A percentile compares a stretch with the other conserved stretches of the same genome.
Evolutionary conservation across 257 asterid genomes (phyloP).

Genomic region (Sherardia arvensis): DNA sequence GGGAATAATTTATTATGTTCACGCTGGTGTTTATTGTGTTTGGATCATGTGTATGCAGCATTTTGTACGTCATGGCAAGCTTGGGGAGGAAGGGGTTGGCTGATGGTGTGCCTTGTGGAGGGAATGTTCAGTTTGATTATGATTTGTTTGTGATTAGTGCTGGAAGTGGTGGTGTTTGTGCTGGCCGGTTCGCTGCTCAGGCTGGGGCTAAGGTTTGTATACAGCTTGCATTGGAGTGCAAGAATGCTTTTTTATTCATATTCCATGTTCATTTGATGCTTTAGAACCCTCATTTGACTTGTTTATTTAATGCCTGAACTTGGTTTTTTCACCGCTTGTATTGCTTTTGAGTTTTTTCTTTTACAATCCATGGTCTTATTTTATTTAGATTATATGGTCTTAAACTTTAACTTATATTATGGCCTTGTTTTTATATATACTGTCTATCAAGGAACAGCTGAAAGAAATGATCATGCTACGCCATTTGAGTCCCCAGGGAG

Average conservation of each 20-base stretch:
- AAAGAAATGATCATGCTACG: too few species aligned
- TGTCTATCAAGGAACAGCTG: too few species aligned
- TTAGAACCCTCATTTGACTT: neutral
- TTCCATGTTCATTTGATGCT: neutral
- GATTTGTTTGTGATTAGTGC: constrained; percentile 97
- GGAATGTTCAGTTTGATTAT: constrained; percentile 53
- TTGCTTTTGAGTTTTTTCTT: too few species aligned
- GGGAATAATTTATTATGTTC: neutral
- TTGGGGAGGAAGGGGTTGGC: constrained; percentile 70
- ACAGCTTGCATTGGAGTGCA: neutral
- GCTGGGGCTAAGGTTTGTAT: constrained; percentile 75
- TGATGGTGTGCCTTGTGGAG: constrained; percentile 53
- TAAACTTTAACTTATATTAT: too few species aligned
- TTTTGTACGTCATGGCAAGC: constrained; percentile 44
- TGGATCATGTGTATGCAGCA: constrained; percentile 26
- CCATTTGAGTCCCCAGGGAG: too few species aligned
- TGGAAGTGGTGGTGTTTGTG: constrained; percentile 98
- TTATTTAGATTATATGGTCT: too few species aligned
- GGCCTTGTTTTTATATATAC: too few species aligned
- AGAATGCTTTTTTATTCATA: neutral
- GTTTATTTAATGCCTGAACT: neutral
- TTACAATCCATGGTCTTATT: too few species aligned
- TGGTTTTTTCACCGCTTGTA: too few species aligned
- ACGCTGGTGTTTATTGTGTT: constrained; percentile 10
- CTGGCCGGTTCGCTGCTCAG: constrained; percentile 81